These are phyloP conservation scores for Trifolium repens DNA, from an alignment of 306 rosid species.

Conservation along the genomic window DNA sequence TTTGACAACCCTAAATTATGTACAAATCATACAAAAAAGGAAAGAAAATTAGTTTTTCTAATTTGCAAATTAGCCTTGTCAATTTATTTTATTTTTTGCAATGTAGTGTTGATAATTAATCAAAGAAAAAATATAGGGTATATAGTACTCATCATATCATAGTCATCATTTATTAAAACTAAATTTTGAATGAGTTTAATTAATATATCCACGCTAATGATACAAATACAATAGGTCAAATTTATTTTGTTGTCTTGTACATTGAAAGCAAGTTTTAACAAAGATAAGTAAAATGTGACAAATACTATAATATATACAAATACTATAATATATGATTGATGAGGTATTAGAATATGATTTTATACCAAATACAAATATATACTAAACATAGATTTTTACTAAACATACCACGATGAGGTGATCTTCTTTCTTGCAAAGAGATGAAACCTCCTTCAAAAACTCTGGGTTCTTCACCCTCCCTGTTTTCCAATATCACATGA, in stretches of 20 bases:
- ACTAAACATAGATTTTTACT: neutral
- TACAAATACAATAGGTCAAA: no score
- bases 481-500: slow-evolving; percentile 38
- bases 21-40: neutral
- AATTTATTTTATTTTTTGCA: neutral
- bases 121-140: neutral
- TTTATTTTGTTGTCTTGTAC: no score
- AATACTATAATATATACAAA: no score
- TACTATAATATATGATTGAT: no score
- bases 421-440: slow-evolving; percentile 67
- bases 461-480: slow-evolving; percentile 76
- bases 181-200: neutral
- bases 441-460: slow-evolving; percentile 63
- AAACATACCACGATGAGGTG: slow-evolving; percentile 70
- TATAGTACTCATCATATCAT: no score
- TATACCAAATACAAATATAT: no score
- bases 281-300: no score
- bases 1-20: slow-evolving; percentile 73
- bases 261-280: no score
- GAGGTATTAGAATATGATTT: no score
- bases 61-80: neutral
- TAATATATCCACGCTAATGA: no score
- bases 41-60: neutral
- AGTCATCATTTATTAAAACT: neutral
- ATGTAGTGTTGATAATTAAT: neutral